A percentile compares a stretch with the other conserved stretches of the same genome.
Conservation (phyloP, 305 asterid species). For the Plantago coronopus region DNA sequence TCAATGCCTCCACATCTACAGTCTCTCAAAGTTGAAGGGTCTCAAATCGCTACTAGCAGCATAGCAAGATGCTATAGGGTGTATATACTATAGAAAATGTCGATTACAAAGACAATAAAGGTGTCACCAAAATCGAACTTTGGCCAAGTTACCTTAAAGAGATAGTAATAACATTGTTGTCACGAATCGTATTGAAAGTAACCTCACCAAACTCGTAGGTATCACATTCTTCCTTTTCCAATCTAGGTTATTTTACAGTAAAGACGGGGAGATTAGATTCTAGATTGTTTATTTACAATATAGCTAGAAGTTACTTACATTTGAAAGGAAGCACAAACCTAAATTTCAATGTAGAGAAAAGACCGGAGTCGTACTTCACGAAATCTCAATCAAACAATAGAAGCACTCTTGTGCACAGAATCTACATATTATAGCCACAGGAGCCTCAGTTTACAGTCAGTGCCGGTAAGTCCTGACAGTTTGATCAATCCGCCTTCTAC, state of each 20-base stretch:
- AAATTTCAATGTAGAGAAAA: neutral
- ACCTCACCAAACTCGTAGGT: constrained; percentile 2
- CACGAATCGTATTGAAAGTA: constrained; percentile 2
- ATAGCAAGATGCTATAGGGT: neutral
- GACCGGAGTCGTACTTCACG: neutral
- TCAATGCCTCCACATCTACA: neutral
- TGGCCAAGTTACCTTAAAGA: no score
- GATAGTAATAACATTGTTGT: neutral
- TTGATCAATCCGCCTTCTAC: constrained; percentile 80
- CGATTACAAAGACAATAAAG: neutral
- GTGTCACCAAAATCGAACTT: neutral
- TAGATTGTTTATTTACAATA: neutral
- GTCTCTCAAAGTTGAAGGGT: neutral
- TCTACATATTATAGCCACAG: neutral
- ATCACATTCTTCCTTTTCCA: neutral
- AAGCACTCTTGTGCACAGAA: constrained; percentile 2
- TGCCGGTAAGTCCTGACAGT: constrained; percentile 86
- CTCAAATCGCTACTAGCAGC: neutral
- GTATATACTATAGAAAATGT: neutral
- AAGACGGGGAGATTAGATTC: neutral
- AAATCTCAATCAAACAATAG: neutral
- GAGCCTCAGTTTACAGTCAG: constrained; percentile 28
- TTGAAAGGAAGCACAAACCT: neutral
- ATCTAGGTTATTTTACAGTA: neutral
- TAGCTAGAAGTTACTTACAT: constrained; percentile 1